Conservation (phyloP, 2,329 filamentous ascomycete genomes). For the Hawksworthiomyces lignivorus region DNA sequence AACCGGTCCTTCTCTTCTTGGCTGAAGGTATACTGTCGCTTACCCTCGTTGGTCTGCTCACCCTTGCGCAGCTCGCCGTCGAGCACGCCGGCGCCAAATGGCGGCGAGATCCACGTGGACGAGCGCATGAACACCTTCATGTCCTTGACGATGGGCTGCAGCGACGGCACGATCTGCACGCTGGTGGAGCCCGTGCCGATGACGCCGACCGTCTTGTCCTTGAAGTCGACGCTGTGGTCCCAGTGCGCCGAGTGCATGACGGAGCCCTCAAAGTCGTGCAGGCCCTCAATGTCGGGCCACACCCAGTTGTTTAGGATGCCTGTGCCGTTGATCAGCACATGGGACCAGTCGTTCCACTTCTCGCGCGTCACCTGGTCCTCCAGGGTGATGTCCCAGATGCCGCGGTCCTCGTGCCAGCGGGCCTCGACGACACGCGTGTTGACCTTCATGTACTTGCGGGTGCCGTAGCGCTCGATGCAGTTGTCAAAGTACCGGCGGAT, state of each 20-base stretch:
- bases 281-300: slow-evolving; percentile 24
- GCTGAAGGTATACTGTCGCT: slow-evolving; percentile 29
- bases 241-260: slow-evolving; percentile 23
- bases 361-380: slow-evolving; percentile 20
- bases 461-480: slow-evolving; percentile 22
- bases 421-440: slow-evolving; percentile 33
- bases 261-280: slow-evolving; percentile 22
- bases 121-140: slow-evolving; percentile 14
- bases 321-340: slow-evolving; percentile 16
- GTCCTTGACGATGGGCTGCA: slow-evolving; percentile 12
- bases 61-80: slow-evolving; percentile 19
- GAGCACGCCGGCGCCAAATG: slow-evolving; percentile 17
- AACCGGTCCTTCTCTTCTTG: slow-evolving; percentile 11
- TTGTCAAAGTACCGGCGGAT: slow-evolving; percentile 24
- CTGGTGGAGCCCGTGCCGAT: slow-evolving; percentile 24
- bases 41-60: slow-evolving; percentile 23
- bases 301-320: slow-evolving; percentile 19
- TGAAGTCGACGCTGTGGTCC: slow-evolving; percentile 18
- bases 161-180: slow-evolving; percentile 22
- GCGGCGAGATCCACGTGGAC: slow-evolving; percentile 13
- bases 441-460: slow-evolving; percentile 36
- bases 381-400: slow-evolving; percentile 29
- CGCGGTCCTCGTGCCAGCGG: slow-evolving; percentile 34
- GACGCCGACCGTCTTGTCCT: slow-evolving; percentile 21
- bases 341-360: slow-evolving; percentile 13